Percentiles rank a stretch among this genome's conserved stretches.
Conservation (phyloP, 306 rosid species). For the Cicer bijugum region DNA sequence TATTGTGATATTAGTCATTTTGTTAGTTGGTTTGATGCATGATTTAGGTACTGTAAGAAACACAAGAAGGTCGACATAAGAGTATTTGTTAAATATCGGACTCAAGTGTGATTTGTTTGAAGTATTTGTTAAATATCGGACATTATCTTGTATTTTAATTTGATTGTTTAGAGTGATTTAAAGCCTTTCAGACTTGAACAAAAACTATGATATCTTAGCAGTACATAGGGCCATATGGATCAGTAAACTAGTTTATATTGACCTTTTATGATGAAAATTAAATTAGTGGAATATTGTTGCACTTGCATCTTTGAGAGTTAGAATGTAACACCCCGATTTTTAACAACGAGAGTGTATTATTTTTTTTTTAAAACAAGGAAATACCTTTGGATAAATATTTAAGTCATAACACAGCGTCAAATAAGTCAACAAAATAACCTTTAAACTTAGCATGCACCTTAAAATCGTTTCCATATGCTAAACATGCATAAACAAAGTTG, state of each 20-base stretch:
- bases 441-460: too few species aligned
- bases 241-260: background rate
- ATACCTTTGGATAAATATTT: too few species aligned
- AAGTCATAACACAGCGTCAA: too few species aligned
- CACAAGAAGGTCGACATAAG: constrained; percentile 51
- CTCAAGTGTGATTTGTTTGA: constrained; percentile 56
- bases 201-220: constrained; percentile 17
- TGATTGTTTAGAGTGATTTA: background rate
- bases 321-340: too few species aligned
- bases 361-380: too few species aligned
- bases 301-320: too few species aligned
- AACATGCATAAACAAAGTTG: too few species aligned
- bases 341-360: too few species aligned
- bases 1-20: constrained; percentile 15
- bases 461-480: too few species aligned
- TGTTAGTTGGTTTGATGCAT: constrained; percentile 41
- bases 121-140: background rate
- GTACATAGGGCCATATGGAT: constrained; percentile 10
- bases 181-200: background rate
- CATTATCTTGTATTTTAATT: background rate
- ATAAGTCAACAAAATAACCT: too few species aligned
- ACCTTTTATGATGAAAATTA: constrained; percentile 2
- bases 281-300: background rate
- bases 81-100: constrained; percentile 17
- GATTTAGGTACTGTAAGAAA: too few species aligned